Evolutionary conservation across 2,329 filamentous ascomycete species (phyloP), one percentile per base, ranked within the genome.

Genomic region (Ambrosiella xylebori): DNA sequence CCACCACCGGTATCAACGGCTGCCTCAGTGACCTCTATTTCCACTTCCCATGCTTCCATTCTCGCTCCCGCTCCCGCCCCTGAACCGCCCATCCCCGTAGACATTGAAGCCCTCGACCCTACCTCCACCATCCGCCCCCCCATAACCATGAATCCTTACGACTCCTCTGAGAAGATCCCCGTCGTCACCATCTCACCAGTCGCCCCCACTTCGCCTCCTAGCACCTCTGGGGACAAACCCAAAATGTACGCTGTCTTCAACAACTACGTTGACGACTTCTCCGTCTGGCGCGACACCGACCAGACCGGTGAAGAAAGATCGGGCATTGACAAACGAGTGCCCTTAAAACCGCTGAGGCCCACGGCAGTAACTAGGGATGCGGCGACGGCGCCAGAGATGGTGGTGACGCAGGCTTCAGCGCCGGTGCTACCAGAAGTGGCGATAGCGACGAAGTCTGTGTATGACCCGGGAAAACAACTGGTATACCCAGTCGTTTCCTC

Each of bases 161-260:
- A 15, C 5, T 41, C 27, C 37, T n/a, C 56, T n/a, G 52, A 40
- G 38, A 40, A 40, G 9, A 54, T 54, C 3, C 12, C 12, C 15
- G 52, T 54, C 15, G 37, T 41, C 6, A n/a, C 19, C 9, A 38
- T 27, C 17, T 37, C 12, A 8, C 7, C 7, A 8, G 9, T 7
- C 3, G 39, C 15, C 6, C 15, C 37, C 52, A 27, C 27, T 5
- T 27, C 27, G 27, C 27, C 27, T 27, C 27, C 27, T 27, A 27
- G 27, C 27, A 27, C 27, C 27, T 27, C 27, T 5, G 4, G 5
- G 27, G 9, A 44, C 7, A 13, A 15, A 27, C 58, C 58, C 27
- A 45, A 19, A 11, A 57, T 59, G 49, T 59, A 59, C n/a, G 58
- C 54, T 3, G 54, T 45, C 5, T 59, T 59, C 27, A 59, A 59